These are phyloP conservation scores for Coemansia sp. DNA, from an alignment of 371 early-diverging fungal genomes.

Conservation along the genomic window DNA sequence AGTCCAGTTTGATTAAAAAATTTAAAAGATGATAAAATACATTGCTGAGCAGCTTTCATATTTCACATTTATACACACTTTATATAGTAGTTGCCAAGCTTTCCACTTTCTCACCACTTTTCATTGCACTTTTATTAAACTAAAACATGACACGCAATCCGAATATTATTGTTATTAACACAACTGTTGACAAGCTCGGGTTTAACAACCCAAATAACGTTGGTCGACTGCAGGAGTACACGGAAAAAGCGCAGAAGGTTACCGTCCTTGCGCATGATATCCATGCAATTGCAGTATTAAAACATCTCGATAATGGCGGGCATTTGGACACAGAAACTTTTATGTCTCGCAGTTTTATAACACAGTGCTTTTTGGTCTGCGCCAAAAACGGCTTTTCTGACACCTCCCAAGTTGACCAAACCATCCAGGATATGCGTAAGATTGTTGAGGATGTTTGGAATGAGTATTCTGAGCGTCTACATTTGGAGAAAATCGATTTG, in stretches of 20 bases:
- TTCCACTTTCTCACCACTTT: too few species aligned
- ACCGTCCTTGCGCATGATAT: background rate
- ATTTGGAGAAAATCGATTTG: background rate
- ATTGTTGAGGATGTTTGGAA: background rate
- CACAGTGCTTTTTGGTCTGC: background rate
- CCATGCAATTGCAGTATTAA: background rate
- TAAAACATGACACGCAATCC: too few species aligned
- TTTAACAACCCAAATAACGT: background rate
- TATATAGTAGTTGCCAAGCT: too few species aligned
- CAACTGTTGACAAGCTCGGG: background rate
- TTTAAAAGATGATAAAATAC: too few species aligned
- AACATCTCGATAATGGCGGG: background rate
- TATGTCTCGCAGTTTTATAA: background rate
- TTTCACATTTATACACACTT: too few species aligned
- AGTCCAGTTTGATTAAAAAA: too few species aligned
- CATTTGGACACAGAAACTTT: background rate
- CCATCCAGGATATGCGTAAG: background rate
- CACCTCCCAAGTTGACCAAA: background rate
- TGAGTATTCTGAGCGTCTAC: background rate
- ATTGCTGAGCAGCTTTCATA: too few species aligned
- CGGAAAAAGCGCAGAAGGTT: background rate
- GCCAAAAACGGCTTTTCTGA: background rate
- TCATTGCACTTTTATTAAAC: too few species aligned
- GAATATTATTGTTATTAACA: background rate
- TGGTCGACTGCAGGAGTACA: background rate